Conservation (phyloP, 257 asterid species). For the Nyctanthes arbortristis region DNA sequence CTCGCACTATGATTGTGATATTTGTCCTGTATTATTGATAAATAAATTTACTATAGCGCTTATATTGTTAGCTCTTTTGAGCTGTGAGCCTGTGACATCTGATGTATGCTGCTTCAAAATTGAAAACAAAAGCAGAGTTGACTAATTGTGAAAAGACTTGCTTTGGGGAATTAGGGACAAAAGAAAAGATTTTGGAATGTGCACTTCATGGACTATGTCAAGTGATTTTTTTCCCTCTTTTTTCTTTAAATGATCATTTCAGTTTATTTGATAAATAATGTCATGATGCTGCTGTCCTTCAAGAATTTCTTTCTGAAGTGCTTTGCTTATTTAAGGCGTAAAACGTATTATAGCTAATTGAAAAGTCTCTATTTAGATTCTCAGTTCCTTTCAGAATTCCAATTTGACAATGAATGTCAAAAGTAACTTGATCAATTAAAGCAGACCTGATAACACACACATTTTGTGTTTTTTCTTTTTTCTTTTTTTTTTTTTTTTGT, state of each 20-base stretch:
- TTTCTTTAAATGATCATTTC: not conserved
- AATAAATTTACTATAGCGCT: not conserved
- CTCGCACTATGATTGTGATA: not conserved
- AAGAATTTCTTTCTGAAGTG: not conserved
- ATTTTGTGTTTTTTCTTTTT: no score
- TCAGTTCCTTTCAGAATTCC: not conserved
- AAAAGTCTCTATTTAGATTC: not conserved
- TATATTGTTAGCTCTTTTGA: not conserved
- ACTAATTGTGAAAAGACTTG: not conserved
- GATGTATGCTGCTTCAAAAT: not conserved
- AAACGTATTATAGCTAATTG: not conserved
- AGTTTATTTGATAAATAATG: not conserved
- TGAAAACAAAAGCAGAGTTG: not conserved
- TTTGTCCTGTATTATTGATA: no score
- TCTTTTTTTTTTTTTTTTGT: no score
- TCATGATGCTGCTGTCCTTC: no score
- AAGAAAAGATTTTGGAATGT: not conserved
- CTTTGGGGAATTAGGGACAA: not conserved
- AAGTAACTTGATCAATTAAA: not conserved
- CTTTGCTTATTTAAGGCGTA: not conserved
- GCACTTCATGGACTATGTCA: not conserved
- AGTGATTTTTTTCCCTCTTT: no score
- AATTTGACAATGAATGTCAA: not conserved
- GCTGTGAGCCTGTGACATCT: not conserved
- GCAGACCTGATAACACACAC: not conserved